phyloP scores from a whole-genome alignment of 768 basidiomycete genomes.

The Kwoniella newhampshirensis region DNA sequence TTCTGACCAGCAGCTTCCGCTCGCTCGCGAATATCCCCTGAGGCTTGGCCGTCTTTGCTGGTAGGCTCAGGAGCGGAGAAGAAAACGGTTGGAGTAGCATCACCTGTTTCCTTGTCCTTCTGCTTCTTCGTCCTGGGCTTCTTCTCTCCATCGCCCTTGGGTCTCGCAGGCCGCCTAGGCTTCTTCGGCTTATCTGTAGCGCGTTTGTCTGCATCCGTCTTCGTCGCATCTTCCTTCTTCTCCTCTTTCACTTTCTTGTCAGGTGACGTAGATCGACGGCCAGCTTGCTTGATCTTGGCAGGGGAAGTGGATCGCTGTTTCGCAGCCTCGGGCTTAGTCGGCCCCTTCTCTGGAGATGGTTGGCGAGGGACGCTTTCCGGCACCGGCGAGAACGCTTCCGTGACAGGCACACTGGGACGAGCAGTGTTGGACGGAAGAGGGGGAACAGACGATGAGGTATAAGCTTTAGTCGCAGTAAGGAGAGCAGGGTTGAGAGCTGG shows the following conservation, averaged over 20 bases:
- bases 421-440: slow-evolving; percentile 10
- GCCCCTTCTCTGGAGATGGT: slow-evolving; percentile 6
- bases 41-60: not conserved
- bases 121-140: slow-evolving; percentile 19
- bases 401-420: slow-evolving; percentile 10
- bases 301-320: not conserved
- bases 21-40: not conserved
- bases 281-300: slow-evolving; percentile 4
- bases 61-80: slow-evolving; percentile 7
- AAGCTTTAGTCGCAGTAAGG: slow-evolving; percentile 4
- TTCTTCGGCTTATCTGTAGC: slow-evolving; percentile 13
- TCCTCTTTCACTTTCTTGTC: slow-evolving; percentile 9
- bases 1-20: not conserved
- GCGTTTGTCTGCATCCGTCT: slow-evolving; percentile 1
- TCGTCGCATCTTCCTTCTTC: slow-evolving; percentile 7
- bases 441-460: slow-evolving; percentile 1
- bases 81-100: slow-evolving; percentile 8
- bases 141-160: slow-evolving; percentile 3
- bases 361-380: slow-evolving; percentile 5
- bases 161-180: not conserved
- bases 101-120: slow-evolving; percentile 16
- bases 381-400: slow-evolving; percentile 17
- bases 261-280: not conserved
- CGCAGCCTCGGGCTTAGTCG: not conserved
- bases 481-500: slow-evolving; percentile 12